Evolutionary conservation across 306 rosid genomes (phyloP), one percentile per base, ranked within the genome.

Genomic region (Datisca glomerata): DNA sequence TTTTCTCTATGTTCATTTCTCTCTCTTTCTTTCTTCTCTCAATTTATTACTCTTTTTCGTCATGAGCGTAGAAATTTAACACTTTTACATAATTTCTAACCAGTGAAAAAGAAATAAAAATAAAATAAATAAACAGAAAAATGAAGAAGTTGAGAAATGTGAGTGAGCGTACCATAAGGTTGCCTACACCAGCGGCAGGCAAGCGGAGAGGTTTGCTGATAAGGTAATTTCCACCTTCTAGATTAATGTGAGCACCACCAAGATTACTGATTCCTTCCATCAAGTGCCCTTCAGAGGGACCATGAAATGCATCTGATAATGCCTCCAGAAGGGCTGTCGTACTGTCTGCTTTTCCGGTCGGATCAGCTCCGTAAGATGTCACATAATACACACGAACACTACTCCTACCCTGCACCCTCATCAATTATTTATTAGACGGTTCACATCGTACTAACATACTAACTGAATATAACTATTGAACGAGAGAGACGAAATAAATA

Each of bases 291-390:
- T 61, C 43, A 37, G 51, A 41, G 6, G 52, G 56, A 21, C 51
- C 68, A 17, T 63, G 50, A 10, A 49, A 24, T 43, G 86, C 95
- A 27, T 74, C 95, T 28, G 72, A 59, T 32, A 89, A 72, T 41
- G 83, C 95, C 55, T 33, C 41, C 12, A 67, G 68, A 16, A 89
- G 24, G 2, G 91, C 89, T 5, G 65, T 75, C 1, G 91, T 84
- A 56, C 98, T 89, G 42, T 89, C 98, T 18, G 35, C 56, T 31
- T 41, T 66, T 4, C 93, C 98, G 0, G 81, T 80, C 13, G 95
- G 91, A 59, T 89, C 98, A 22, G 91, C 95, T 3, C 98, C 98
- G 45, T 72, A 89, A 0, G 74, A 41, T 20, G 91, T 89, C 41
- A 73, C 84, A 46, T 5, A 73, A 58, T 70, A 80, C 24, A 68